phyloP scores from a whole-genome alignment of 2,329 filamentous ascomycete genomes.

The Acarospora socialis region DNA sequence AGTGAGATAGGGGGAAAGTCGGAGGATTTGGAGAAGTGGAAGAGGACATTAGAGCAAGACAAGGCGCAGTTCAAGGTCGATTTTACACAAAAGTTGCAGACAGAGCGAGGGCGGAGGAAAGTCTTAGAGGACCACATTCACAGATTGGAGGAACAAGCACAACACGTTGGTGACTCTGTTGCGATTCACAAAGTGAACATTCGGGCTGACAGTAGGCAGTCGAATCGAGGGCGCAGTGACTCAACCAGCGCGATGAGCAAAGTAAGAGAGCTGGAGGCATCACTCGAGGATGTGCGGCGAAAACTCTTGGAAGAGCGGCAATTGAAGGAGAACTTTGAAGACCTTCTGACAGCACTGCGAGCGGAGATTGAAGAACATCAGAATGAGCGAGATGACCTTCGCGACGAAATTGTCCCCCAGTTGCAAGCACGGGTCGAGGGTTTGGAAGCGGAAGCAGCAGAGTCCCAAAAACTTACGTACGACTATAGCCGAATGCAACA shows the following conservation, averaged over 20 bases:
- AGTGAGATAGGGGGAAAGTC: conserved; percentile 40
- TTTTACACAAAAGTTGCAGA: conserved; percentile 71
- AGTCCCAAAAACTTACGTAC: conserved; percentile 59
- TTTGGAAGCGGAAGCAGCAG: conserved; percentile 56
- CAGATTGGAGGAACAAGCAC: conserved; percentile 63
- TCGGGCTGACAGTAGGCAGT: conserved; percentile 33
- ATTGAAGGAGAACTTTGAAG: conserved; percentile 86
- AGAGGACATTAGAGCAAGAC: conserved; percentile 77
- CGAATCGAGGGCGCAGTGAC: conserved; percentile 36
- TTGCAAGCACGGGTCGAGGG: conserved; percentile 63
- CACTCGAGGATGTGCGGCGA: conserved; percentile 69
- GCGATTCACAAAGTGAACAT: conserved; percentile 27
- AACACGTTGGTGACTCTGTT: conserved; percentile 34
- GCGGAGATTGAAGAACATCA: conserved; percentile 67
- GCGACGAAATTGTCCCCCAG: conserved; percentile 74
- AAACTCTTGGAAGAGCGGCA: conserved; percentile 72
- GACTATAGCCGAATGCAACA: conserved; percentile 78
- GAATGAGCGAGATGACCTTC: conserved; percentile 82
- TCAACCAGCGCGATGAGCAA: conserved; percentile 40
- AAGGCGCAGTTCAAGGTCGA: conserved; percentile 76
- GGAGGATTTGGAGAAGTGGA: conserved; percentile 68
- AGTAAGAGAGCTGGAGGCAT: conserved; percentile 63
- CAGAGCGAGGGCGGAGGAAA: conserved; percentile 63
- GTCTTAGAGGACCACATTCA: conserved; percentile 73
- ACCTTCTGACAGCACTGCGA: conserved; percentile 70